phyloP scores from a whole-genome alignment of 495 filamentous ascomycete genomes.

The Tuber magnatum region DNA sequence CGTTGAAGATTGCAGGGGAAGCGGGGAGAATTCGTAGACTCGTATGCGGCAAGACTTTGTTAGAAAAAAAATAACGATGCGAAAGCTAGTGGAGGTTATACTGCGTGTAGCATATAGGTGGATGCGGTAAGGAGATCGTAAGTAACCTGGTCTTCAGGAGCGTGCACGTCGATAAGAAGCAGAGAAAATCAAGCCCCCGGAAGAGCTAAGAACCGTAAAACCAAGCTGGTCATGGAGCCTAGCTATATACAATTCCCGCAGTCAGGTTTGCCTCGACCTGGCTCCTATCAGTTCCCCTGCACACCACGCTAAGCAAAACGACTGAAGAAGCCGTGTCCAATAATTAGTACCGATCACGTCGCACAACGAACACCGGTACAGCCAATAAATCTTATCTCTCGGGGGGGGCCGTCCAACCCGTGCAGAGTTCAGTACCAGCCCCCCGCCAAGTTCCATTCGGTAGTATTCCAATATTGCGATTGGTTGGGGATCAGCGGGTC shows the following conservation, averaged over 20 bases:
- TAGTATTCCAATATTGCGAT: too few species aligned
- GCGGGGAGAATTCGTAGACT: too few species aligned
- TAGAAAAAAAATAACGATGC: neutral
- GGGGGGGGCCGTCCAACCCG: too few species aligned
- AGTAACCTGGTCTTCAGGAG: too few species aligned
- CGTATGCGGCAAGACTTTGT: neutral
- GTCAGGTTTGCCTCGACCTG: neutral
- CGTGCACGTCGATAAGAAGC: neutral
- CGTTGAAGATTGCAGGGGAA: neutral
- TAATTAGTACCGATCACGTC: neutral
- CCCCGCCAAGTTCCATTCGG: too few species aligned
- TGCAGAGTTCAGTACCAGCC: too few species aligned
- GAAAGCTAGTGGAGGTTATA: neutral
- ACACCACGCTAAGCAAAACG: neutral
- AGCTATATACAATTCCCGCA: neutral
- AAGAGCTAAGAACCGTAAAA: neutral
- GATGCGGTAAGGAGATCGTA: neutral
- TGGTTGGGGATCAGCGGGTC: too few species aligned
- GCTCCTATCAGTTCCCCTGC: neutral
- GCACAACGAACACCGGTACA: too few species aligned
- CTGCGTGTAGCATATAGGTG: neutral
- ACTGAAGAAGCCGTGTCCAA: too few species aligned
- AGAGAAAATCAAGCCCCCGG: neutral
- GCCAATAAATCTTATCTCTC: too few species aligned
- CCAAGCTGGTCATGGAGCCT: neutral